A percentile compares a stretch with the other conserved stretches of the same genome.
Conservation (phyloP, 306 rosid genomes). For the Lotus japonicus region DNA sequence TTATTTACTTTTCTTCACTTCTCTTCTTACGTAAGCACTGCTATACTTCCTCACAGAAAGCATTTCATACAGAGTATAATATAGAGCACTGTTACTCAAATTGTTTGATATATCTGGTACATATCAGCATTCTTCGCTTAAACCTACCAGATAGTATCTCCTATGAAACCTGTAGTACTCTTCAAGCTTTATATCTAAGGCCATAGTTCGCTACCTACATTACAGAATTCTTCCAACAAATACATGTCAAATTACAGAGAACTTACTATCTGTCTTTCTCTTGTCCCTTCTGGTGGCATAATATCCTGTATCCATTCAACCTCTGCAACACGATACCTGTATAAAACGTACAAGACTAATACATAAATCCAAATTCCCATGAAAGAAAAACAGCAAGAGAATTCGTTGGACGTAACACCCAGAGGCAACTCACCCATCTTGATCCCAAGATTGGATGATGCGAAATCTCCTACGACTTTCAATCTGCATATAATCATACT, state of each 20-base stretch:
- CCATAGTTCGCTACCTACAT: neutral
- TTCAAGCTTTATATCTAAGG: constrained; percentile 4
- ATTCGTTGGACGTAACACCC: neutral
- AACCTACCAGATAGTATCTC: neutral
- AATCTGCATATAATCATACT: constrained; percentile 47
- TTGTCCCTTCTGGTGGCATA: constrained; percentile 59
- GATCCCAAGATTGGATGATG: constrained; percentile 72
- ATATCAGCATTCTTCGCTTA: neutral
- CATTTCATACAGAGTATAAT: too few species aligned
- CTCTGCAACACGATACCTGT: constrained; percentile 93
- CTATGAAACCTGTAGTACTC: neutral
- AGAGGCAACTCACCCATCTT: constrained; percentile 74
- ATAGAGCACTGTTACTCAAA: too few species aligned
- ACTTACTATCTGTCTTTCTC: constrained; percentile 66
- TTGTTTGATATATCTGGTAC: too few species aligned
- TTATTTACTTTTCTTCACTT: too few species aligned
- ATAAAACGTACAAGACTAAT: constrained; percentile 11
- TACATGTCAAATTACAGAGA: constrained; percentile 19
- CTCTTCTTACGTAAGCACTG: too few species aligned
- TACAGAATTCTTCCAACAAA: neutral
- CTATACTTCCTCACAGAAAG: too few species aligned
- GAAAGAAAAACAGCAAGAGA: constrained; percentile 11
- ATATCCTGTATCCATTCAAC: constrained; percentile 81
- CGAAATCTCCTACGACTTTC: constrained; percentile 84
- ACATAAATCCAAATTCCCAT: constrained; percentile 4